Base-by-base conservation (phyloP, 1,284 basidiomycete species). In the Kwoniella shivajii region DNA sequence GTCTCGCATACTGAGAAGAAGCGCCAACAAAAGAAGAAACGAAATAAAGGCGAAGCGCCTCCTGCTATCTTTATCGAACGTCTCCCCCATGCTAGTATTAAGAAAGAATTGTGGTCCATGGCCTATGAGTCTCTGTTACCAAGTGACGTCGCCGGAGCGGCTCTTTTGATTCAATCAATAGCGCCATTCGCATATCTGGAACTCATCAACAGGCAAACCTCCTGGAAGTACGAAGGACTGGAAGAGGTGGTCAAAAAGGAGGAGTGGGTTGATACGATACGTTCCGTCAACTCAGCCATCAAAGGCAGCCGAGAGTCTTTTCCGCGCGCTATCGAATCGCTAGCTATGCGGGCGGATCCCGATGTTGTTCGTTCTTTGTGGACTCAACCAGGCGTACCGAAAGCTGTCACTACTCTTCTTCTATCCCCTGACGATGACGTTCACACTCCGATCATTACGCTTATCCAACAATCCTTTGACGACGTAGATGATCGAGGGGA, bases 401-500 rank as follows among this genome's bases (percentile, higher is more conserved):
- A 83, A 64, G 76, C 85, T 38, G 77, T 87, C 37, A 83, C 87
- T 56, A 74, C 82, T 20, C 81, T 94, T 29, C 84, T 93, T 71
- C 79, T 96, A 34, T 95, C 90, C 9, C 92, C 93, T 0, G 82
- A 87, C 14, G 85, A 87, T 24, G 82, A 84, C 10, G 77, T 93
- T 14, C 88, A 90, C 66, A 80, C 82, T 50, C 85, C 86, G 7
- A 87, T 87, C 1, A 88, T 92, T 72, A 84, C 83, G 27, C 74
- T 95, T 7, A 82, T 90, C 24, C 87, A 88, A 22, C 84, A 89
- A 59, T 87, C 90, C 0, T 93, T 88, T 66, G 88, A 92, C 60
- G 89, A 95, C 63, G 88, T 88, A 18, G 90, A 93, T 67, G 86
- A 85, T 33, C 88, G 94, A 45, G 81, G 84, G 27, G 93, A 95